A percentile compares a stretch with the other conserved stretches of the same genome.
Evolutionary conservation across 768 basidiomycete species (phyloP).

Genomic region (Chalciporus pseudorubinellus): DNA sequence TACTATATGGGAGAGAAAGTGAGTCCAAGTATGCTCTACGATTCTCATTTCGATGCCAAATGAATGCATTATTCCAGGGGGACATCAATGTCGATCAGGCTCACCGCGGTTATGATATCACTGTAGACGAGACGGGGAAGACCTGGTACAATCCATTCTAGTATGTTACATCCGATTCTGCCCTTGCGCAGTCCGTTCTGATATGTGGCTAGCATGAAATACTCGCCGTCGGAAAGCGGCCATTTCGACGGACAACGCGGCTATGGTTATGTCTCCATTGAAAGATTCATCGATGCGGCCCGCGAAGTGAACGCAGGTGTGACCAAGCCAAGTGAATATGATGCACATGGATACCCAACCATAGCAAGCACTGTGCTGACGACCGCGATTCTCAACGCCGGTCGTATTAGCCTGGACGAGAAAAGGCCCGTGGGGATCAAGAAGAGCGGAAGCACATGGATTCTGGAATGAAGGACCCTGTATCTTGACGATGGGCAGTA

Average conservation of each 20-base stretch:
- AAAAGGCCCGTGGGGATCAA: conserved; percentile 79
- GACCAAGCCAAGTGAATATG: conserved; percentile 68
- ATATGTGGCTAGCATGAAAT: conserved; percentile 71
- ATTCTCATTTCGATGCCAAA: background rate
- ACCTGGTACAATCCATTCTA: conserved; percentile 89
- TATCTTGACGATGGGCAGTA: conserved; percentile 8
- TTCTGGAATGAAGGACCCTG: conserved; percentile 50
- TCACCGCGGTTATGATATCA: conserved; percentile 89
- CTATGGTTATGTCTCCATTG: conserved; percentile 89
- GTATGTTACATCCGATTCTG: conserved; percentile 44
- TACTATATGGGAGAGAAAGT: conserved; percentile 95
- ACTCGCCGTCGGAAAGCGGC: conserved; percentile 86
- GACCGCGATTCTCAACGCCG: conserved; percentile 87
- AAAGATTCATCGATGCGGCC: conserved; percentile 87
- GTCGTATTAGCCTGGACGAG: conserved; percentile 87
- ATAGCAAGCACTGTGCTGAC: conserved; percentile 86
- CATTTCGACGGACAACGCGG: conserved; percentile 94
- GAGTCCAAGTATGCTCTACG: conserved; percentile 3
- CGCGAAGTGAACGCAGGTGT: conserved; percentile 72
- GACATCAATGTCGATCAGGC: conserved; percentile 93
- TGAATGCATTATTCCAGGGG: conserved; percentile 48
- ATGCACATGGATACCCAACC: conserved; percentile 79
- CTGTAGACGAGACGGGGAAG: conserved; percentile 82
- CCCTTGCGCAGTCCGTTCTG: background rate
- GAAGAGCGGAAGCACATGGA: conserved; percentile 62